Base-by-base conservation (phyloP, 441 rosid species). In the Adansonia rubrostipa region DNA sequence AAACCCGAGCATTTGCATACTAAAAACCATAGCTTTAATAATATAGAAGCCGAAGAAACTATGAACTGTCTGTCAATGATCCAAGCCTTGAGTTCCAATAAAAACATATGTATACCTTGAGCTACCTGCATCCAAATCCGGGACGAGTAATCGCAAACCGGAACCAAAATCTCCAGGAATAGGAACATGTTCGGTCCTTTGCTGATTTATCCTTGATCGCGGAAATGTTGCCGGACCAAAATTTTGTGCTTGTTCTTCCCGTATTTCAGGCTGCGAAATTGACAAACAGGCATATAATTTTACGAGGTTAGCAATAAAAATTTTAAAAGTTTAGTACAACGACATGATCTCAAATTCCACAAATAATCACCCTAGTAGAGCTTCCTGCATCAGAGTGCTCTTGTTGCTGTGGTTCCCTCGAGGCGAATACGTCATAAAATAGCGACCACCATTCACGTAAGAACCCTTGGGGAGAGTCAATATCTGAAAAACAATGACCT, bases 381-480 rank as follows among this genome's bases (percentile, higher is more conserved):
- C 79, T 75, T 60, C 78, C 74, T 53, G 69, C 75, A 71, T 67
- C 60, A 74, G 53, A 44, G 33, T 44, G 64, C 67, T 79, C 64
- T 69, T 50, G 75, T 50, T 74, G 48, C 56, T 50, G 45, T 51
- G 7, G 57, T 58, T 75, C 79, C 73, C 62, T 73, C 20, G 79
- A 60, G 45, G 33, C 51, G 76, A 64, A 85, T 48, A 63, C 20
- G 24, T 85, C 90, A 79, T 80, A 73, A 78, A 85, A 85, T 22
- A 79, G 11, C 11, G 86, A 64, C 86, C 88, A 88, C 92, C 90
- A 88, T 79, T 88, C 92, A 13, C 57, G 68, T 74, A 88, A 80
- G 71, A 88, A 85, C 51, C 89, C 90, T 44, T 80, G 76, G 0
- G 81, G 75, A 28, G 84, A 54, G 74, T 85, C 86, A 61, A 83